These are phyloP conservation scores for Wallacemonas sp. DNA, from an alignment of 208 protist genomes.

Conservation along the genomic window DNA sequence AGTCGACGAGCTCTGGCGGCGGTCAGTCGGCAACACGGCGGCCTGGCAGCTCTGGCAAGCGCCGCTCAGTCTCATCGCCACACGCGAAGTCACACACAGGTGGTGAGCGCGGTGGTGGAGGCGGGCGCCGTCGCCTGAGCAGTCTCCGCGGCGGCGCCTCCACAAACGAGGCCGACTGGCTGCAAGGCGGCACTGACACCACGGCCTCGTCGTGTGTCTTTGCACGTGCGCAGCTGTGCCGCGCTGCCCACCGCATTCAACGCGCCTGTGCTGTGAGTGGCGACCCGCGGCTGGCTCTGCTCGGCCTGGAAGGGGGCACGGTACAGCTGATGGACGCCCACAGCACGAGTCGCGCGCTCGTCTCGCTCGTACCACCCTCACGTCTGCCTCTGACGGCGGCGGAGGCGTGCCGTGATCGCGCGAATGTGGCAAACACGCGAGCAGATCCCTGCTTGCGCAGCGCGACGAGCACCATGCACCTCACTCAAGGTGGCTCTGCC, in stretches of 20 bases:
- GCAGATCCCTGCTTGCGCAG: background rate
- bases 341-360: constrained; percentile 1
- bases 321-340: constrained; percentile 12
- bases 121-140: background rate
- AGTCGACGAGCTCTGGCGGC: no score
- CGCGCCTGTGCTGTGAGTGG: background rate
- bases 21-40: no score
- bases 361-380: background rate
- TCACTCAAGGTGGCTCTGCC: no score
- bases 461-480: no score
- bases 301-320: background rate
- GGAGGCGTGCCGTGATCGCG: no score
- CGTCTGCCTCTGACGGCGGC: background rate
- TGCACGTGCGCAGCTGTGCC: background rate
- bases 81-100: no score
- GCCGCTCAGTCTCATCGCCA: no score
- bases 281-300: background rate
- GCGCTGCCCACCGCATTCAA: background rate
- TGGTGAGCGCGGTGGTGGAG: no score
- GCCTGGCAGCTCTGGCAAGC: background rate
- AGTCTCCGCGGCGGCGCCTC: no score
- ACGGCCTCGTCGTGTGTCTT: background rate
- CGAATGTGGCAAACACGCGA: no score
- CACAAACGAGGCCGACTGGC: no score
- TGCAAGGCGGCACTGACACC: background rate